These are phyloP conservation scores for Triticum dicoccoides DNA, from an alignment of 176 grass and related monocot genomes.

Conservation along the genomic window DNA sequence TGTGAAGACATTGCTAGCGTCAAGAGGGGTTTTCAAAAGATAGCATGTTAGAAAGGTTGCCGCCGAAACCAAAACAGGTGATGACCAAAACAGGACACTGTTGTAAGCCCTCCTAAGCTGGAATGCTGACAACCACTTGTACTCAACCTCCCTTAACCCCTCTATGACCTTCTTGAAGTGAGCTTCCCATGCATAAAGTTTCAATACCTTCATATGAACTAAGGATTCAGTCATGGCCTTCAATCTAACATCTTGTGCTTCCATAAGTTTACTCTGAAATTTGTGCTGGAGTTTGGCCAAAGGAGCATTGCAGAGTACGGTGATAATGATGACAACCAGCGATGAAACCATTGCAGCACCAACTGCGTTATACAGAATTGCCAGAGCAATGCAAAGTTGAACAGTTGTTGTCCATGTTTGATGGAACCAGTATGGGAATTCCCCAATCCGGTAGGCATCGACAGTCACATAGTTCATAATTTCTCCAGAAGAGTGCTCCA, in stretches of 20 bases:
- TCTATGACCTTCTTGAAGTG: slow-evolving; percentile 87
- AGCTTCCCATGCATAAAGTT: slow-evolving; percentile 42
- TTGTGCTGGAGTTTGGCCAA: slow-evolving; percentile 85
- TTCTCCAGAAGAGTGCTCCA: too few species aligned
- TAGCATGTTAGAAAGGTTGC: slow-evolving; percentile 87
- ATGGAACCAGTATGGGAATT: slow-evolving; percentile 93
- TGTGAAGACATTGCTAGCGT: slow-evolving; percentile 85
- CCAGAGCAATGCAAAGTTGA: slow-evolving; percentile 72
- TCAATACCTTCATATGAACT: too few species aligned
- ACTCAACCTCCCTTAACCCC: slow-evolving; percentile 67
- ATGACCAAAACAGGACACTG: slow-evolving; percentile 78
- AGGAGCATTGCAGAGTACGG: slow-evolving; percentile 73
- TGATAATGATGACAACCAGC: slow-evolving; percentile 64
- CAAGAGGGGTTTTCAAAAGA: slow-evolving; percentile 62
- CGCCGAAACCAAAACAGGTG: slow-evolving; percentile 84
- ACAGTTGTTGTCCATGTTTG: slow-evolving; percentile 85
- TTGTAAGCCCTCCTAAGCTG: slow-evolving; percentile 86
- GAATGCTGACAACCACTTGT: slow-evolving; percentile 73
- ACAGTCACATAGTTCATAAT: too few species aligned
- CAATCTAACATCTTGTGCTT: slow-evolving; percentile 73
- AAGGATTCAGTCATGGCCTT: slow-evolving; percentile 24
- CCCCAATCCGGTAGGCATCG: slow-evolving; percentile 82
- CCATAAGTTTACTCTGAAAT: slow-evolving; percentile 84
- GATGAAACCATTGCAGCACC: slow-evolving; percentile 62
- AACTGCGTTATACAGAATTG: slow-evolving; percentile 74